Evolutionary conservation across 2,329 filamentous ascomycete genomes (phyloP), one percentile per base, ranked within the genome.

Genomic region (Fusarium sp.): DNA sequence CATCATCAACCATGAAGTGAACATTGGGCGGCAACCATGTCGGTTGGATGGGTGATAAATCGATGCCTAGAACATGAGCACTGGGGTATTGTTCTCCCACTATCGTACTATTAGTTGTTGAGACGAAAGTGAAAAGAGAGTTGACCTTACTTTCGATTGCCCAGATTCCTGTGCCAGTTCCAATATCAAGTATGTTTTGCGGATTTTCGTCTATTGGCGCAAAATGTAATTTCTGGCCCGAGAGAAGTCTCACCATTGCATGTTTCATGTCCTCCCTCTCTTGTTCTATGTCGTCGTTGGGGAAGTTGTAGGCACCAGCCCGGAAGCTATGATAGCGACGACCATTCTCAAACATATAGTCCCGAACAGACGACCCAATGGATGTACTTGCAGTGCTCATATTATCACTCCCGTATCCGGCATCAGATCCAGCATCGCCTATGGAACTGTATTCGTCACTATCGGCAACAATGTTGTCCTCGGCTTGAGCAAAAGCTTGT

Each of bases 251-350:
- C 46, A 87, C 80, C 83, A 88, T 86, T 69, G 83, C 81, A 76
- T 89, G 88, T 75, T 88, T 88, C 83, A 90, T 85, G 58, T 90
- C 87, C 72, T 89, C 86, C 42, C 88, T 82, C 71, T 90, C 88
- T 76, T 90, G 88, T 79, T 91, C 89, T 9, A 85, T 80, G 54
- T 90, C 88, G 67, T 91, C 89, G 62, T 90, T 91, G 32, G 89
- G 89, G 56, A 90, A 89, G 61, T 86, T 86, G 74, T 91, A 91
- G 16, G 79, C 76, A 10, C 87, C 88, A 64, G 88, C 86, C 23
- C 87, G 82, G 75, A 87, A 89, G 46, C 83, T 83, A 74, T 90
- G 88, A 66, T 90, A 91, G 32, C 88, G 83, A 30, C 88, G 83
- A n/a, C 89, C 89, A 75, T 91, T 89, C 74, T 90, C 88, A 64